Conservation (phyloP, 1,284 basidiomycete genomes). For the Moniliophthora roreri region DNA sequence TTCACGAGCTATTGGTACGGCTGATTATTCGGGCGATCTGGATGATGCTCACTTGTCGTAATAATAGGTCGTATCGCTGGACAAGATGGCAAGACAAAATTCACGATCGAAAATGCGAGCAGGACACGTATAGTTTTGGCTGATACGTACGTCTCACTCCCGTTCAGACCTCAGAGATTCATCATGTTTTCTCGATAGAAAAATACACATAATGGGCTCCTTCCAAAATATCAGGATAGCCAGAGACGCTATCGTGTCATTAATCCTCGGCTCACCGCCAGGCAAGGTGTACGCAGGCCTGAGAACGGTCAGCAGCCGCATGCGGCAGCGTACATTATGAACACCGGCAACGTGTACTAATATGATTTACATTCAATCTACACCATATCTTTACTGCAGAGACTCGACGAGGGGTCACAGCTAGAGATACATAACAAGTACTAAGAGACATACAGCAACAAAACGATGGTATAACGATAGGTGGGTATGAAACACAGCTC, state of each 20-base stretch:
- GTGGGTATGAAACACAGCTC: no score
- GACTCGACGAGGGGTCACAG: no score
- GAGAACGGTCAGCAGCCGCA: slow-evolving; percentile 87
- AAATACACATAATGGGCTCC: slow-evolving; percentile 93
- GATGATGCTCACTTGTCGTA: slow-evolving; percentile 12
- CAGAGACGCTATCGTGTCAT: slow-evolving; percentile 91
- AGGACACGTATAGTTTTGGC: slow-evolving; percentile 96
- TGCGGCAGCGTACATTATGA: slow-evolving; percentile 85
- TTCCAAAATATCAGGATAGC: slow-evolving; percentile 98
- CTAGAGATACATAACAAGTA: no score
- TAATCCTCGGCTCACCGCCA: slow-evolving; percentile 94
- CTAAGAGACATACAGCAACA: no score
- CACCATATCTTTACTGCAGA: not conserved
- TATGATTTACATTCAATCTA: not conserved
- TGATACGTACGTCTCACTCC: slow-evolving; percentile 73
- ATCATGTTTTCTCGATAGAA: slow-evolving; percentile 43
- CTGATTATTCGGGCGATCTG: no score
- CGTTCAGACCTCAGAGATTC: slow-evolving; percentile 10
- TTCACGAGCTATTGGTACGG: slow-evolving; percentile 87
- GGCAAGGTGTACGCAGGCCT: slow-evolving; percentile 95
- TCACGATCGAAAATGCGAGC: slow-evolving; percentile 97
- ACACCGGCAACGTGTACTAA: slow-evolving; percentile 1
- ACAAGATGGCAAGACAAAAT: slow-evolving; percentile 97
- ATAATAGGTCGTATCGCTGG: slow-evolving; percentile 88
- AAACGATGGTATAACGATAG: no score